Percentiles rank a stretch among this genome's conserved stretches.
phyloP scores from a whole-genome alignment of 352 stramenopile genomes.

The Phytopythium cucurbitacearum region DNA sequence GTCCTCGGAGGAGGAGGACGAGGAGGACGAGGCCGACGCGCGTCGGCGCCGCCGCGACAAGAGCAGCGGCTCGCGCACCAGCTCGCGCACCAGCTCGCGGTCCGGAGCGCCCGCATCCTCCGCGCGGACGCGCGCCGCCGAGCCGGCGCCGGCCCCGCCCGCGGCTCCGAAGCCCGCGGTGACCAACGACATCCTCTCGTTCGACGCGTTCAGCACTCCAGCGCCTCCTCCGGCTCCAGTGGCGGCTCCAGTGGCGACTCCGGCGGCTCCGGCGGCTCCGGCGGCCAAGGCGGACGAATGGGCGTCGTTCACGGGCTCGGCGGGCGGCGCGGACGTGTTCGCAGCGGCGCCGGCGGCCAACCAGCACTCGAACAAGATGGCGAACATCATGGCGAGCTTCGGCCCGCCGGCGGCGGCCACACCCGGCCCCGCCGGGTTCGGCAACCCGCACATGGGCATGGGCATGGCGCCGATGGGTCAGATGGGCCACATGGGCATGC shows the following conservation, averaged over 20 bases:
- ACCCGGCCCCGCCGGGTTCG: constrained; percentile 39
- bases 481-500: constrained; percentile 25
- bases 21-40: constrained; percentile 27
- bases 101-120: constrained; percentile 14
- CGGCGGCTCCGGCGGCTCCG: constrained; percentile 3
- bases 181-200: constrained; percentile 65
- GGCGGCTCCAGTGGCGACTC: constrained; percentile 16
- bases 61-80: constrained; percentile 11
- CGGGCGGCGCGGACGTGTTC: constrained; percentile 47
- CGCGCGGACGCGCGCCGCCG: constrained; percentile 20
- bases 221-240: constrained; percentile 16
- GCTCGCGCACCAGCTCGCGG: constrained; percentile 30
- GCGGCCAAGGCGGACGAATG: constrained; percentile 63
- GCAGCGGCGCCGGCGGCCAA: constrained; percentile 27
- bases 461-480: constrained; percentile 38
- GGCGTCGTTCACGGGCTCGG: constrained; percentile 65
- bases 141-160: constrained; percentile 15
- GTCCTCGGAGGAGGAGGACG: constrained; percentile 30
- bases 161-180: constrained; percentile 7
- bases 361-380: constrained; percentile 73
- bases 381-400: constrained; percentile 88
- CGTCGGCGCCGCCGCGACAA: constrained; percentile 16
- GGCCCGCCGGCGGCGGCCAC: constrained; percentile 21
- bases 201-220: constrained; percentile 57
- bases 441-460: constrained; percentile 42